phyloP scores from a whole-genome alignment of 2,329 filamentous ascomycete species.

The Colletotrichum cuscutae region DNA sequence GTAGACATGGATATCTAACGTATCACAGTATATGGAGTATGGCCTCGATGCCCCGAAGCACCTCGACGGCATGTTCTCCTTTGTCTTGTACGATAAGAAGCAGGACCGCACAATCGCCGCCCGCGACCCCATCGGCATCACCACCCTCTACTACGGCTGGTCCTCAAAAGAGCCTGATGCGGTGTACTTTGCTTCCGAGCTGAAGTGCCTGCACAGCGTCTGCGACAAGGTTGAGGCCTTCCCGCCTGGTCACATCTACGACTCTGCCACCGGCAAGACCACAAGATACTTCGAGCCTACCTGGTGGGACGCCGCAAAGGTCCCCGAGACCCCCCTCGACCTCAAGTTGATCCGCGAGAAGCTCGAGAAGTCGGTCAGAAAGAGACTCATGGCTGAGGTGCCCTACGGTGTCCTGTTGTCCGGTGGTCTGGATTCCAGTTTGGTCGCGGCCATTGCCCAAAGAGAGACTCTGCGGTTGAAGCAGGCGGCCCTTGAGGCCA shows the following conservation, averaged over 20 bases:
- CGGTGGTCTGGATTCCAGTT: constrained; percentile 92
- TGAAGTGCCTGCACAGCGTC: constrained; percentile 92
- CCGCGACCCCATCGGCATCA: constrained; percentile 95
- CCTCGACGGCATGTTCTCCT: constrained; percentile 99
- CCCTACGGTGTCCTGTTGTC: constrained; percentile 97
- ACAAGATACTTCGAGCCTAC: constrained; percentile 91
- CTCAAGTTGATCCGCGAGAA: constrained; percentile 83
- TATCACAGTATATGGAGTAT: constrained; percentile 84
- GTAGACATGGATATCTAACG: constrained; percentile 12
- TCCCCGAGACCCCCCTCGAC: constrained; percentile 85
- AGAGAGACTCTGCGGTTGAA: constrained; percentile 86
- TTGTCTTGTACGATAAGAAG: constrained; percentile 96
- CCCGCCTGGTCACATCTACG: constrained; percentile 94
- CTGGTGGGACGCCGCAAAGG: constrained; percentile 87
- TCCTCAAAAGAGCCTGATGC: constrained; percentile 84
- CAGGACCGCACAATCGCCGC: constrained; percentile 93
- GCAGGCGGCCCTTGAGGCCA: constrained; percentile 66
- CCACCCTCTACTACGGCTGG: constrained; percentile 96
- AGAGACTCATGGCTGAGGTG: constrained; percentile 98
- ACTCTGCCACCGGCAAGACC: constrained; percentile 87
- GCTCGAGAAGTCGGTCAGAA: constrained; percentile 91
- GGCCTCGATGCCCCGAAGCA: constrained; percentile 91
- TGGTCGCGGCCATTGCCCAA: constrained; percentile 95
- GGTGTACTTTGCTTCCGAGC: constrained; percentile 95
- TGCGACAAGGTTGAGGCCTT: constrained; percentile 96